Base-by-base conservation (phyloP, 768 basidiomycete species). In the Phaffia australis region DNA sequence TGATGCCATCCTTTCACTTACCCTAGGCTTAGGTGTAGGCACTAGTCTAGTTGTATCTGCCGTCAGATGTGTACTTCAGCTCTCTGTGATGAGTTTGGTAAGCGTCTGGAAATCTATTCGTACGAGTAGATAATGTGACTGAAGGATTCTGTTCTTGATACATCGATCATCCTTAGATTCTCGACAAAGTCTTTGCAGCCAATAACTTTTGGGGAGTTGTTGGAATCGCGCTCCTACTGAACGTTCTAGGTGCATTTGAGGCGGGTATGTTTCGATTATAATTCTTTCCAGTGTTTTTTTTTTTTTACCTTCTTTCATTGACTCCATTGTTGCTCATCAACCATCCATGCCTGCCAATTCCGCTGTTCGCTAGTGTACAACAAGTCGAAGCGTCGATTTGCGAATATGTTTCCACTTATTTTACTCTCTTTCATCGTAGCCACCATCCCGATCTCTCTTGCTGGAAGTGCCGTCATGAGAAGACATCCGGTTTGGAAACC, bases 401-500 rank as follows among this genome's bases (percentile, higher is more conserved):
- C 80, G 23, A 76, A 86, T 65, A 92, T 93, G 87, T 88, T 89
- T 73, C 79, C 81, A 1, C 79, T 82, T 0, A 83, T 89, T 7
- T 76, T 90, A 5, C 63, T 82, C 15, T 83, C 82, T 0, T 85
- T 91, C 83, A 70, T 88, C 11, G 81, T 80, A n/a, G 86, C 87
- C 0, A 88, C 87, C 0, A 82, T 89, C 42, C 87, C 88, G 0
- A 83, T 89, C 29, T 86, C 89, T 0, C 81, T 91, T 64, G 77
- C 90, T 15, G 89, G 89, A 0, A 80, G 83, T 1, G 66, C 66
- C 70, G 86, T 88, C 2, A 90, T 92, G 86, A 79, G 81, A 0
- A 79, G 85, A 18, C 74, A 81, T 0, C 88, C 88, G 2, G 89
- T 92, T 75, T 92, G 91, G 90, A 81, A 79, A 29, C 88, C 90